Evolutionary conservation across 2,329 filamentous ascomycete genomes (phyloP).

Genomic region (Epichloe brachyelytri): DNA sequence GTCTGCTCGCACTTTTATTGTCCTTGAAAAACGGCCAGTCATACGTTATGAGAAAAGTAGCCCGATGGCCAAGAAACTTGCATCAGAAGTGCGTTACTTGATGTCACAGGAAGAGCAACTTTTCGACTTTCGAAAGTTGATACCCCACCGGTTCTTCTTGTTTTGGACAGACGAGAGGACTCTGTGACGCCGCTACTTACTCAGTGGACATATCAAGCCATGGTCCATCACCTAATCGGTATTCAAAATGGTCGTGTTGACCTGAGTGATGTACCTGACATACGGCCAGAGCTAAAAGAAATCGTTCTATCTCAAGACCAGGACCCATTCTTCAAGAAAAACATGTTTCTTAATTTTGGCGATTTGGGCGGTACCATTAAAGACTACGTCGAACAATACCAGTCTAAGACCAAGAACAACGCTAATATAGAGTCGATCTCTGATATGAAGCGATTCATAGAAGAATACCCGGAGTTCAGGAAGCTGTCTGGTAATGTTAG

Average conservation of each 20-base stretch:
- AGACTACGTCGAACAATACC: slow-evolving; percentile 96
- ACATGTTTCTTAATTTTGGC: slow-evolving; percentile 97
- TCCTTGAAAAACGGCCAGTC: slow-evolving; percentile 93
- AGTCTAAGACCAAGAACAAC: slow-evolving; percentile 91
- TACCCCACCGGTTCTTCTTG: slow-evolving; percentile 81
- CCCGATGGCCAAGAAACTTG: slow-evolving; percentile 78
- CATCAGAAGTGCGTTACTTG: slow-evolving; percentile 80
- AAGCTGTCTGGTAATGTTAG: slow-evolving; percentile 96
- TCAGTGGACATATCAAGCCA: slow-evolving; percentile 99
- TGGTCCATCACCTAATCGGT: slow-evolving; percentile 93
- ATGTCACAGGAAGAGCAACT: slow-evolving; percentile 93
- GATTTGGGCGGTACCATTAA: slow-evolving; percentile 94
- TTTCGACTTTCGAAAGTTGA: slow-evolving; percentile 91
- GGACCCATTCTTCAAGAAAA: slow-evolving; percentile 97
- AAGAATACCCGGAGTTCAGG: slow-evolving; percentile 96
- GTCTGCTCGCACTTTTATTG: slow-evolving; percentile 69
- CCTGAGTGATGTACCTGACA: slow-evolving; percentile 69
- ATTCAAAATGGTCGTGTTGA: slow-evolving; percentile 94
- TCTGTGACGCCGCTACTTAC: slow-evolving; percentile 88
- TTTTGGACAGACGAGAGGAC: slow-evolving; percentile 86
- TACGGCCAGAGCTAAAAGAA: slow-evolving; percentile 78
- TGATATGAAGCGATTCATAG: slow-evolving; percentile 98
- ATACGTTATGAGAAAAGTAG: slow-evolving; percentile 92
- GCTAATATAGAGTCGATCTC: slow-evolving; percentile 93
- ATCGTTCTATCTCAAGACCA: slow-evolving; percentile 94